Evolutionary conservation across 495 filamentous ascomycete genomes (phyloP).

Genomic region (Lentithecium fluviatile): DNA sequence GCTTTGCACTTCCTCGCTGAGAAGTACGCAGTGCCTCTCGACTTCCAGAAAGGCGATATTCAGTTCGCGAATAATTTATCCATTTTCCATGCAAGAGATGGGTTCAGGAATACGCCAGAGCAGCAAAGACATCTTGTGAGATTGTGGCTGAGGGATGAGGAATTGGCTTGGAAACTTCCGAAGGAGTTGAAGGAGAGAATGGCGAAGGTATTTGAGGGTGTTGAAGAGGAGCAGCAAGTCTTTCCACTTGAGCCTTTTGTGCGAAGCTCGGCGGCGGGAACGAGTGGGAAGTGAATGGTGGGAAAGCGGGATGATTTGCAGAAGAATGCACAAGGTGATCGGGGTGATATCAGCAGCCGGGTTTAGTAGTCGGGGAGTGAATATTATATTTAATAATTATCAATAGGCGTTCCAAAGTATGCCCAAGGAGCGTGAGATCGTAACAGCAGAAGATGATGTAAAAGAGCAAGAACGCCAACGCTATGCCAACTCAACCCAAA

Average conservation of each 20-base stretch:
- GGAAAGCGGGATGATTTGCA: constrained; percentile 15
- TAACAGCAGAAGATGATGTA: not conserved
- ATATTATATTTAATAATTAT: too few relatives aligned
- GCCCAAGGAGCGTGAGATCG: too few relatives aligned
- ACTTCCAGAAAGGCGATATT: constrained; percentile 57
- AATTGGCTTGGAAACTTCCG: constrained; percentile 58
- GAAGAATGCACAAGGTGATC: too few relatives aligned
- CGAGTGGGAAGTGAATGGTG: too few relatives aligned
- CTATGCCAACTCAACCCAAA: constrained; percentile 2
- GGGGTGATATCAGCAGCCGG: too few relatives aligned
- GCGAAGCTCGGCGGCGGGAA: too few relatives aligned
- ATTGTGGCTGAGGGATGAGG: constrained; percentile 59
- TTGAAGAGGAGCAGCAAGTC: too few relatives aligned
- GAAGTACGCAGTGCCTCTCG: constrained; percentile 51
- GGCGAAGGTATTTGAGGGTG: too few relatives aligned
- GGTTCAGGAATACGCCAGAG: constrained; percentile 9
- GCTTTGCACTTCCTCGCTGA: constrained; percentile 62
- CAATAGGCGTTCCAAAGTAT: too few relatives aligned
- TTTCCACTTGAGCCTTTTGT: too few relatives aligned
- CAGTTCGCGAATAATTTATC: constrained; percentile 56
- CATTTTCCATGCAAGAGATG: constrained; percentile 52
- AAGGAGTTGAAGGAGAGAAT: too few relatives aligned
- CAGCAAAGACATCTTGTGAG: constrained; percentile 53
- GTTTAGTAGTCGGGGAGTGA: too few relatives aligned
- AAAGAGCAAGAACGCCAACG: constrained; percentile 12